phyloP scores from a whole-genome alignment of 2,329 filamentous ascomycete genomes.

The Paramyrothecium roridum region DNA sequence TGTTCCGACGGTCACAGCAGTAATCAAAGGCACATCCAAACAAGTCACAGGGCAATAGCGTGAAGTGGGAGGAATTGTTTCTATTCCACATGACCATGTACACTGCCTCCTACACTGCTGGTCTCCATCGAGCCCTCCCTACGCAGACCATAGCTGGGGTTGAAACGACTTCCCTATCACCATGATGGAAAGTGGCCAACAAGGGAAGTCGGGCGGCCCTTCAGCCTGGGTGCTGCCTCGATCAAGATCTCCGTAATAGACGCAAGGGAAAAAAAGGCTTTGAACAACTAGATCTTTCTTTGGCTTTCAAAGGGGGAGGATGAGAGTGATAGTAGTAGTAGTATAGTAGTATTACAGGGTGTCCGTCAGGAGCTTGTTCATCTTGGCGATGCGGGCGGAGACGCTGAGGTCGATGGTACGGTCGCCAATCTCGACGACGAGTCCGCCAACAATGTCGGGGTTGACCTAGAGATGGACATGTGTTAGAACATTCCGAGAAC shows the following conservation, averaged over 20 bases:
- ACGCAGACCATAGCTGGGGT: conserved; percentile 4
- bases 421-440: conserved; percentile 95
- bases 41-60: conserved; percentile 4
- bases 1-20: too few relatives aligned
- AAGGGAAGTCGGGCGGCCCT: conserved; percentile 10
- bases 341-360: conserved; percentile 76
- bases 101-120: conserved; percentile 25
- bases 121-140: conserved; percentile 20
- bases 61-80: conserved; percentile 13
- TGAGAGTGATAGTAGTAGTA: conserved; percentile 1
- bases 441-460: conserved; percentile 88
- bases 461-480: conserved; percentile 64
- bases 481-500: background rate
- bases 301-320: conserved; percentile 7
- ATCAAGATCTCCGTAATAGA: conserved; percentile 8
- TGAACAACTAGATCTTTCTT: conserved; percentile 10
- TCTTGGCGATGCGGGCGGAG: conserved; percentile 89
- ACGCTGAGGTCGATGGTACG: conserved; percentile 97
- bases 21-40: background rate
- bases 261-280: conserved; percentile 21
- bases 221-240: background rate
- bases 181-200: conserved; percentile 13
- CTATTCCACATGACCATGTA: conserved; percentile 21
- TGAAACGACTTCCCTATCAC: conserved; percentile 6
- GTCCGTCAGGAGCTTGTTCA: conserved; percentile 99